phyloP scores from a whole-genome alignment of 75 land plant species.

The Pinus albicaulis region DNA sequence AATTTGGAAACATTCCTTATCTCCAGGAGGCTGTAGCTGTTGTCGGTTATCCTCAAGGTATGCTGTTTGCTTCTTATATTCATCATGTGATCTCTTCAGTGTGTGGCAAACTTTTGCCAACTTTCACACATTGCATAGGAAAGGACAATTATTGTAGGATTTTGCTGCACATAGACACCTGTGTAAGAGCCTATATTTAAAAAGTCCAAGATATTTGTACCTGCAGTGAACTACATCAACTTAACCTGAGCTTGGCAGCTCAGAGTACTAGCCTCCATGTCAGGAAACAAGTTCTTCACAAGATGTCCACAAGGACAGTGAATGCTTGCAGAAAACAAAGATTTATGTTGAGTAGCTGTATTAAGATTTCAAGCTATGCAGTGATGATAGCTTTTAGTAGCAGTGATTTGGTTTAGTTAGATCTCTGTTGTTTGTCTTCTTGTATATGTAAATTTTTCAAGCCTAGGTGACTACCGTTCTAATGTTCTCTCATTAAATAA shows the following conservation, averaged over 20 bases:
- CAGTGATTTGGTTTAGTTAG: neutral
- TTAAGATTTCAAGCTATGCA: neutral
- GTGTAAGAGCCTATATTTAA: neutral
- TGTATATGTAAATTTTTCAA: neutral
- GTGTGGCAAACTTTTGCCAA: neutral
- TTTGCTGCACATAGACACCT: neutral
- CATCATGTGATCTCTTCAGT: neutral
- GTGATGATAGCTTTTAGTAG: neutral
- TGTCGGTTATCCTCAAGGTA: conserved; percentile 98
- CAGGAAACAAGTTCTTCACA: neutral
- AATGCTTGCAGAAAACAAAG: neutral
- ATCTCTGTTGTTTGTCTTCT: neutral
- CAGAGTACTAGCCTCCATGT: neutral
- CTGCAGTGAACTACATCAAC: neutral
- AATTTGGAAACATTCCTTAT: conserved; percentile 82
- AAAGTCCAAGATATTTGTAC: neutral
- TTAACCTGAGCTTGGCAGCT: neutral
- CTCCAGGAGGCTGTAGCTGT: conserved; percentile 96
- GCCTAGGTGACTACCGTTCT: too few species aligned
- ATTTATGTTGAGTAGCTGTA: neutral
- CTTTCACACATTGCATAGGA: neutral
- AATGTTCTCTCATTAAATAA: too few species aligned
- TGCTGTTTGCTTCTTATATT: neutral
- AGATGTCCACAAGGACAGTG: neutral
- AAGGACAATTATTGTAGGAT: neutral